A percentile compares a stretch with the other conserved stretches of the same genome.
Conservation (phyloP, 108 stramenopile species). For the Nitzschia sp. region DNA sequence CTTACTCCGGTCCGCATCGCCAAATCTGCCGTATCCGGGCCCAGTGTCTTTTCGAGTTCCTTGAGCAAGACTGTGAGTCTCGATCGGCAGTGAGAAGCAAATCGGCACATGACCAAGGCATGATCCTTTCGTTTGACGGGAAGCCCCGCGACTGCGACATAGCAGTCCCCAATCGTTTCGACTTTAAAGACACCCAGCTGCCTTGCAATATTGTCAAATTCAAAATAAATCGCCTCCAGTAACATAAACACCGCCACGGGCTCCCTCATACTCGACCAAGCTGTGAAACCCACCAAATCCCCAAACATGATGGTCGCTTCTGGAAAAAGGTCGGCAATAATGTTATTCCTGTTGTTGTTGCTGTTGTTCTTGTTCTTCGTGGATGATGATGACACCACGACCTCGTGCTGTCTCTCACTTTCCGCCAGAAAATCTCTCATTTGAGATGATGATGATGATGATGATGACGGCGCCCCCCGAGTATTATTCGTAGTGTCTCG, state of each 20-base stretch:
- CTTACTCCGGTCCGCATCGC: conserved; percentile 42
- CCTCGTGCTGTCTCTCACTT: no score
- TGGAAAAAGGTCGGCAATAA: conserved; percentile 32
- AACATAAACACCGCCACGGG: conserved; percentile 33
- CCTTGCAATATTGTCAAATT: conserved; percentile 43
- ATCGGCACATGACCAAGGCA: conserved; percentile 51
- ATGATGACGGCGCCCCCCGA: no score
- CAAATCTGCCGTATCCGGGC: conserved; percentile 18
- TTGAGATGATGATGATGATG: no score
- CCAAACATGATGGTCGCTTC: conserved; percentile 37
- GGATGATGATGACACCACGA: no score
- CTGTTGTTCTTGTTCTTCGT: no score
- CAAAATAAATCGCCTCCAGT: conserved; percentile 36
- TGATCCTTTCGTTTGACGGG: conserved; percentile 36
- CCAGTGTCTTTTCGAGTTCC: background rate
- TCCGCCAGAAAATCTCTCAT: no score
- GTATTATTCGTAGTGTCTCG: no score
- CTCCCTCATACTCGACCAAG: conserved; percentile 29
- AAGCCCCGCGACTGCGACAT: conserved; percentile 17
- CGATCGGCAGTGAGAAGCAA: conserved; percentile 36
- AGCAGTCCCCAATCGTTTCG: conserved; percentile 53
- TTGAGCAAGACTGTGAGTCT: background rate
- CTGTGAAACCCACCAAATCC: conserved; percentile 31
- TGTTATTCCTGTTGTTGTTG: no score
- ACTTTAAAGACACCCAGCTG: conserved; percentile 52